Percentiles rank a stretch among this genome's conserved stretches.
These are phyloP conservation scores for Tetrahymena thermophila DNA, from an alignment of 73 alveolate species.

Conservation along the genomic window DNA sequence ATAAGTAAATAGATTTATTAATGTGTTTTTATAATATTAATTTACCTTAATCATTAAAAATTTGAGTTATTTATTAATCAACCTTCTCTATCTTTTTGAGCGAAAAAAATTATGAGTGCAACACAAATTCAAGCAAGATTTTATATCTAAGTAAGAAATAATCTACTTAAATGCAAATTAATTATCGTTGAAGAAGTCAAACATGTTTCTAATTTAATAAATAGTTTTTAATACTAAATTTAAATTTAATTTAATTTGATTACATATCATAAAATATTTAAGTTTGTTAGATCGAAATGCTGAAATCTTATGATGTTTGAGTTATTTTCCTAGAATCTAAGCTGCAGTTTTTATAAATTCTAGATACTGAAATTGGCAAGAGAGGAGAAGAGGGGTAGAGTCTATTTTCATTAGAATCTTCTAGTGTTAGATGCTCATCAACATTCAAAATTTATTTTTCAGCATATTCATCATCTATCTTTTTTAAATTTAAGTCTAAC, in stretches of 20 bases:
- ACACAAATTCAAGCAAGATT: not conserved
- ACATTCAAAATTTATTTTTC: not conserved
- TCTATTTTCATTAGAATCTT: not conserved
- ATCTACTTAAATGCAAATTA: not conserved
- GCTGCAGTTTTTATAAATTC: not conserved
- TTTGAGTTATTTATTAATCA: not conserved
- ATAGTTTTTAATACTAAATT: too few species aligned
- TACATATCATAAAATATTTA: not conserved
- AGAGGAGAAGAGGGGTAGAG: not conserved
- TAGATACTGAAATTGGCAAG: not conserved
- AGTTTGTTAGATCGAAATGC: not conserved
- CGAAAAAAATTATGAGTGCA: not conserved
- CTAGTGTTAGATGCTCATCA: not conserved
- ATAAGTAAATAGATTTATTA: not conserved
- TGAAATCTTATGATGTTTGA: not conserved
- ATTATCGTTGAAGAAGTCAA: not conserved
- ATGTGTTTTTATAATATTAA: not conserved
- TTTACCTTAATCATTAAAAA: not conserved
- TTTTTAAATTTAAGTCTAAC: not conserved
- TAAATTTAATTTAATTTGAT: not conserved
- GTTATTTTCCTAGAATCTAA: not conserved
- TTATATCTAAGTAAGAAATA: not conserved
- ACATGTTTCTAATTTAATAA: not conserved
- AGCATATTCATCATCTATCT: not conserved
- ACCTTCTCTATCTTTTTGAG: not conserved